Percentiles rank a stretch among this genome's conserved stretches.
Evolutionary conservation across 148 eudicot genomes (phyloP).

Genomic region (Camellia granthamiana): DNA sequence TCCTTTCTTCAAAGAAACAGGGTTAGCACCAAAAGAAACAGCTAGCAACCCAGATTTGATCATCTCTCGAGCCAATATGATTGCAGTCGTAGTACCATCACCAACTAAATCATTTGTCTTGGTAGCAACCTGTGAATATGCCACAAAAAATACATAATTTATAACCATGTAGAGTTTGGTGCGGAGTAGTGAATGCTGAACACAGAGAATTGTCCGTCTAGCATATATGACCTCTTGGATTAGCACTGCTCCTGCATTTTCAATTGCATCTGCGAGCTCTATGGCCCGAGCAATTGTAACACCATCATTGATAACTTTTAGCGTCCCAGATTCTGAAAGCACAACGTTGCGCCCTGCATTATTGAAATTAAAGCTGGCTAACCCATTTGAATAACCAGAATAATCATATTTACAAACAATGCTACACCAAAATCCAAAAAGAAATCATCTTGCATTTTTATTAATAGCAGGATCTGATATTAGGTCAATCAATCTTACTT

Average conservation of each 20-base stretch:
- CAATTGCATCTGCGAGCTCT: constrained; percentile 81
- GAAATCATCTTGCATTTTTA: background rate
- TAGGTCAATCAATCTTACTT: background rate
- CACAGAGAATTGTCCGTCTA: constrained; percentile 3
- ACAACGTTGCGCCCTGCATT: constrained; percentile 92
- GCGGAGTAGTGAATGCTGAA: background rate
- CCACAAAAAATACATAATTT: background rate
- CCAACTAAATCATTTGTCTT: constrained; percentile 91
- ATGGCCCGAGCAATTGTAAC: constrained; percentile 85
- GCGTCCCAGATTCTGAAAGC: constrained; percentile 61
- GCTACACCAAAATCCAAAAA: background rate
- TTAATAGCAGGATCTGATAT: background rate
- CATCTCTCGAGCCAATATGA: constrained; percentile 84
- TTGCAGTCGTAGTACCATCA: constrained; percentile 98
- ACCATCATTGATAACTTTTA: constrained; percentile 92
- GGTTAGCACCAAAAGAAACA: constrained; percentile 70
- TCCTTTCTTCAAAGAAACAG: constrained; percentile 75
- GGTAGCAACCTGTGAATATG: constrained; percentile 70
- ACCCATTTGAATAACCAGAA: background rate
- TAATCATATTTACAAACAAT: background rate
- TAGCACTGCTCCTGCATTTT: constrained; percentile 78
- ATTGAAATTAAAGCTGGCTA: background rate
- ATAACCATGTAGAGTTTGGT: background rate
- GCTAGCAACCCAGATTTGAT: constrained; percentile 72
- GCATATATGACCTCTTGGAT: constrained; percentile 66